Percentiles rank a stretch among this genome's conserved stretches.
phyloP scores from a whole-genome alignment of 192 early-diverging fungal genomes.

The Backusella macrospora region DNA sequence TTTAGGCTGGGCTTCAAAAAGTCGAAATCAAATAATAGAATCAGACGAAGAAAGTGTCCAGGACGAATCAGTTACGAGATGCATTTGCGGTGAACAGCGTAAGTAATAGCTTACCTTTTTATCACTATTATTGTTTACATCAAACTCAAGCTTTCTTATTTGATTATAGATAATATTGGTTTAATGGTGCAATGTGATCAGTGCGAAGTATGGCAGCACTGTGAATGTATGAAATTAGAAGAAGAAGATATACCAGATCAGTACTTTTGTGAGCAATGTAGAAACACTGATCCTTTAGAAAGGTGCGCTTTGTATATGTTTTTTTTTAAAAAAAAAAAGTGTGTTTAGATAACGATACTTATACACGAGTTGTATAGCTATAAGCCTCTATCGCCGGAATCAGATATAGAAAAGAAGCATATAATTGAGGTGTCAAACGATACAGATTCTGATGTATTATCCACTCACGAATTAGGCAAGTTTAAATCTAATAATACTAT shows the following conservation, averaged over 20 bases:
- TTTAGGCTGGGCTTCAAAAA: neutral
- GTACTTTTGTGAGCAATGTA: conserved; percentile 92
- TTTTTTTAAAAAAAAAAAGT: no score
- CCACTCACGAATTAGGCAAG: neutral
- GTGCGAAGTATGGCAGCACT: conserved; percentile 94
- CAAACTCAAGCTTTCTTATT: neutral
- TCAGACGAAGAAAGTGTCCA: conserved; percentile 53
- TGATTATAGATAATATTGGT: conserved; percentile 54
- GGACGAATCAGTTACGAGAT: conserved; percentile 53
- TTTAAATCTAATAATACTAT: neutral
- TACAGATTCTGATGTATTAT: neutral
- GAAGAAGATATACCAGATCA: conserved; percentile 82
- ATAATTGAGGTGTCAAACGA: neutral
- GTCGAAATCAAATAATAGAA: conserved; percentile 8
- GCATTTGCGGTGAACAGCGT: conserved; percentile 56
- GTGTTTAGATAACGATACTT: neutral
- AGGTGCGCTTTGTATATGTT: neutral
- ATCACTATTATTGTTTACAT: neutral
- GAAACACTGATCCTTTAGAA: conserved; percentile 78
- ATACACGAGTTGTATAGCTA: neutral
- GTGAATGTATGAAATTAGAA: conserved; percentile 84
- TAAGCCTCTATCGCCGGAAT: neutral
- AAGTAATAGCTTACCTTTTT: conserved; percentile 23
- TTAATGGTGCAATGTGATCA: conserved; percentile 94
- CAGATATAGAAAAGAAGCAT: neutral